A percentile compares a stretch with the other conserved stretches of the same genome.
These are phyloP conservation scores for Trichoderma hamatum DNA, from an alignment of 2,329 filamentous ascomycete genomes.

Conservation along the genomic window DNA sequence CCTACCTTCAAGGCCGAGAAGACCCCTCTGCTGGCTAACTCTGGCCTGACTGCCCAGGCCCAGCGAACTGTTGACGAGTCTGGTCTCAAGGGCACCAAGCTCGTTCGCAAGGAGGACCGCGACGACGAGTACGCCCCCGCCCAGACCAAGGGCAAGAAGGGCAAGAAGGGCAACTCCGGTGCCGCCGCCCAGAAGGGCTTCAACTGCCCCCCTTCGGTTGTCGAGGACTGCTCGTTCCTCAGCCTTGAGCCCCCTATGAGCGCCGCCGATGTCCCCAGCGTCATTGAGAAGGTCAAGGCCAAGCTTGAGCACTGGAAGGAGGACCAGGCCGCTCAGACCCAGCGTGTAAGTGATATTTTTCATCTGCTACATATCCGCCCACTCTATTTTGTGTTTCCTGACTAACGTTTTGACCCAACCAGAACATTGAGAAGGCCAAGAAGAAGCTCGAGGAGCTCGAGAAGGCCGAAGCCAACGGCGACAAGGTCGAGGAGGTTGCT, in stretches of 20 bases:
- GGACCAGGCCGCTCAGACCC: conserved; percentile 86
- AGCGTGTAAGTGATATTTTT: conserved; percentile 66
- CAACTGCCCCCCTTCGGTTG: conserved; percentile 86
- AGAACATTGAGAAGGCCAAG: conserved; percentile 97
- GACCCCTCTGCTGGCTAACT: conserved; percentile 63
- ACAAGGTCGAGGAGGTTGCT: conserved; percentile 57
- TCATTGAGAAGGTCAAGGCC: conserved; percentile 86
- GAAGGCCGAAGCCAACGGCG: conserved; percentile 47
- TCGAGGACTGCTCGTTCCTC: conserved; percentile 85
- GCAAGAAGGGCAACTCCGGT: conserved; percentile 61
- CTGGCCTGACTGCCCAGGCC: conserved; percentile 76
- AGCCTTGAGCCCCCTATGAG: conserved; percentile 87
- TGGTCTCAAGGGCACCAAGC: conserved; percentile 81
- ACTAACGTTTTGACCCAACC: not conserved
- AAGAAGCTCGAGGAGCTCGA: conserved; percentile 93
- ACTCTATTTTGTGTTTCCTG: not conserved
- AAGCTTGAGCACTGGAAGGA: conserved; percentile 92
- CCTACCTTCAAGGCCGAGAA: conserved; percentile 71
- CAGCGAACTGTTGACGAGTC: conserved; percentile 82
- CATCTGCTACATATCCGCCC: not conserved
- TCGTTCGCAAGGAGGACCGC: conserved; percentile 83
- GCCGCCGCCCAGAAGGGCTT: conserved; percentile 61
- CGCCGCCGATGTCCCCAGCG: conserved; percentile 75
- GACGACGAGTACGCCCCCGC: conserved; percentile 85
- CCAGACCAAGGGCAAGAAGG: conserved; percentile 84